These are phyloP conservation scores for Endotrypanum monterogeii DNA, from an alignment of 208 protist genomes.

Conservation along the genomic window DNA sequence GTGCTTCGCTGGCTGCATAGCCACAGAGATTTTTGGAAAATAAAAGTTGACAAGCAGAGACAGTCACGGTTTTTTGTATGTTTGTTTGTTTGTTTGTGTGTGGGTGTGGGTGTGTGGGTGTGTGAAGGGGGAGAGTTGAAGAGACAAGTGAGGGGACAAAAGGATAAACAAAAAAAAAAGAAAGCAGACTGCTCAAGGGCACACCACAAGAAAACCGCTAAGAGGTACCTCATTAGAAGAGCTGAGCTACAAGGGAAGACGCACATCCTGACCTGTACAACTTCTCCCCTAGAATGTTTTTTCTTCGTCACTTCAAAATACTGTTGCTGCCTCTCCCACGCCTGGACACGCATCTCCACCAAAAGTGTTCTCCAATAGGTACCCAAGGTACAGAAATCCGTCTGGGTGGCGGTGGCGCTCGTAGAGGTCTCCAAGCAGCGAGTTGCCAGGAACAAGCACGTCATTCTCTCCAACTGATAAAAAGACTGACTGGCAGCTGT, in stretches of 20 bases:
- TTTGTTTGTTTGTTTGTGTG: no score
- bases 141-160: no score
- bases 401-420: constrained; percentile 84
- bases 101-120: no score
- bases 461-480: constrained; percentile 84
- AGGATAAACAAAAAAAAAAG: no score
- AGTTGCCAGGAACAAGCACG: constrained; percentile 76
- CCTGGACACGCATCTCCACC: constrained; percentile 24
- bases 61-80: no score
- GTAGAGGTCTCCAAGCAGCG: constrained; percentile 80
- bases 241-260: not conserved
- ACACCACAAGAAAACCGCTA: not conserved
- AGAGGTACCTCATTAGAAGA: not conserved
- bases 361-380: constrained; percentile 89
- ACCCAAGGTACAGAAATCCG: constrained; percentile 88
- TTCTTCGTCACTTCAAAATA: not conserved
- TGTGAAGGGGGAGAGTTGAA: no score
- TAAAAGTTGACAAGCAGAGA: no score
- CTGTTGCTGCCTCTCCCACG: not conserved
- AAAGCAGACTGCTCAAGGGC: no score
- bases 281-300: not conserved
- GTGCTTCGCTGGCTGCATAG: no score
- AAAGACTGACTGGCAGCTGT: constrained; percentile 90
- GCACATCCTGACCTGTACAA: not conserved
- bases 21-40: no score